phyloP scores from a whole-genome alignment of 2,329 filamentous ascomycete genomes.

The Cladorrhinum sp. region DNA sequence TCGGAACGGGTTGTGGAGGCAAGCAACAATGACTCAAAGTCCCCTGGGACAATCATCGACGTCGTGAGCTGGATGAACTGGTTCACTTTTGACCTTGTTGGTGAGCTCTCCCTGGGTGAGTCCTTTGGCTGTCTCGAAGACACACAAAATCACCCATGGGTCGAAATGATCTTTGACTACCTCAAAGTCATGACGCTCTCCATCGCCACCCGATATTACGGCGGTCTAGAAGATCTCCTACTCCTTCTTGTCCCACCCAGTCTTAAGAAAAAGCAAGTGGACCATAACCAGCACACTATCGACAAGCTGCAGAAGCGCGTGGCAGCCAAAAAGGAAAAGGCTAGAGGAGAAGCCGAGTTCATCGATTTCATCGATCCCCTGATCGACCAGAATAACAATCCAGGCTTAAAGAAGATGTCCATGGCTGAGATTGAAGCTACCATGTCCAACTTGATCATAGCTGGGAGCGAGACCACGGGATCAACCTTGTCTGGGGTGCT shows the following conservation, averaged over 20 bases:
- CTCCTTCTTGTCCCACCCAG: neutral
- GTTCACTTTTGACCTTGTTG: constrained; percentile 2
- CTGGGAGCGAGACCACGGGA: constrained; percentile 2
- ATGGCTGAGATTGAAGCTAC: constrained; percentile 2
- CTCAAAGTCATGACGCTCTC: constrained; percentile 2
- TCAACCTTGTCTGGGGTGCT: neutral
- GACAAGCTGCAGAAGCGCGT: neutral
- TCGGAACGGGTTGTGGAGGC: neutral
- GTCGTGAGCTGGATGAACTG: constrained; percentile 2
- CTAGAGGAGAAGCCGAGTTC: neutral
- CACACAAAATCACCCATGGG: neutral
- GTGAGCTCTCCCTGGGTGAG: constrained; percentile 3
- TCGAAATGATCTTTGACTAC: neutral
- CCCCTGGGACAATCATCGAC: neutral
- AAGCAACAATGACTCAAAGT: neutral
- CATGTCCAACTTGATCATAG: neutral
- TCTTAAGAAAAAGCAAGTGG: neutral
- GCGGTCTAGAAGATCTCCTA: neutral
- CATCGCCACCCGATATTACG: neutral
- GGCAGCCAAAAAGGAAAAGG: neutral
- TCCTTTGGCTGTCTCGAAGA: constrained; percentile 7
- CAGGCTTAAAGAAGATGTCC: neutral
- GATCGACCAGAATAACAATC: neutral
- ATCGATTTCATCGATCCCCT: constrained; percentile 1
- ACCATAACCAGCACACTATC: neutral